Base-by-base conservation (phyloP, 257 asterid genomes). In the Nicotiana benthamiana region DNA sequence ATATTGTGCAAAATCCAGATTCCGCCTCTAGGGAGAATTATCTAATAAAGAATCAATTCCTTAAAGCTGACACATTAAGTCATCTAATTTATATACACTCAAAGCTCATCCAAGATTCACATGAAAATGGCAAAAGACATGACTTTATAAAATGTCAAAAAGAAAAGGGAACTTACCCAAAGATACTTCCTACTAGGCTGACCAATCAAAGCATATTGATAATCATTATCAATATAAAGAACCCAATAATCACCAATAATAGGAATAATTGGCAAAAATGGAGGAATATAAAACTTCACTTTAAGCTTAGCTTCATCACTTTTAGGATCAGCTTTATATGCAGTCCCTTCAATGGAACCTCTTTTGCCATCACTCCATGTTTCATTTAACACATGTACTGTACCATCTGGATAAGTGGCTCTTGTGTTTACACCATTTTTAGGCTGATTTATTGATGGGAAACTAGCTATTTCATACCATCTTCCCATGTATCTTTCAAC, bases 401-500 rank as follows among this genome's bases (percentile, higher is more conserved):
- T 91, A 2, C 92, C 98, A 62, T 95, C 97, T 4, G 85, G 34
- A 10, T 95, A 93, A 0, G 96, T 95, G 0, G 98, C 98, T 83
- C 98, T 88, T 0, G 98, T 93, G 82, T 95, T 90, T 2, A 4
- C 86, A 3, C 97, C 94, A 34, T 67, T 79, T 51, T 83, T 95
- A 17, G 99, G 99, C 84, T 92, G 96, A 79, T 86, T 87, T 5
- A 81, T 27, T 0, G 96, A 89, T 9, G 96, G 99, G 46, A 95
- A 90, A 17, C 96, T 89, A 9, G 97, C 99, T 4, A 95, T 89
- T 78, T 95, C 98, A 40, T 93, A 93, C 99, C 99, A 95, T 30
- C 97, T 90, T 0, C 99, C 99, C 97, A 91, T 93, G 85, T 95
- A 95, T 70, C 78, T 90, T 82, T 90, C 86, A 9, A 92, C 1